Base-by-base conservation (phyloP, 352 stramenopile species). In the Ophiocytium majus region DNA sequence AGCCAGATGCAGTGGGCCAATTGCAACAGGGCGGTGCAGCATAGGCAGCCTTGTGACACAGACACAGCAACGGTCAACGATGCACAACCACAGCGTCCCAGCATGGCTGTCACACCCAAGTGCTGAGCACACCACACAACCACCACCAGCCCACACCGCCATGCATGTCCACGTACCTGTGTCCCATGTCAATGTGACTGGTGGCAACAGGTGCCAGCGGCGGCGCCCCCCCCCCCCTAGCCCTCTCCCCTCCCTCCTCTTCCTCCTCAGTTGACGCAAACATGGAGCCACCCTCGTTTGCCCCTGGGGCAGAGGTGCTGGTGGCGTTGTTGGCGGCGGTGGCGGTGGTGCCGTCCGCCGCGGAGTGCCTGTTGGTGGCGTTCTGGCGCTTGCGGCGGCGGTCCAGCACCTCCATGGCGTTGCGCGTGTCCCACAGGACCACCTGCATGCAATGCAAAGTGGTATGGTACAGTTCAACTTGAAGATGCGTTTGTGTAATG, bases 391-490 rank as follows among this genome's bases (percentile, higher is more conserved):
- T 88, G 35, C 84, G 57, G 23, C 82, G 80, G 64, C 81, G 82
- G 79, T 88, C 84, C 9, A 89, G 82, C 5, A 64, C 57, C 1
- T 64, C 71, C 75, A 97, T 92, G 0, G 92, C 90, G 33, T 95
- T 94, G 14, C 89, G 91, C 49, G 95, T 94, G 85, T 98, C 94
- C 95, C 95, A 98, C 10, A 98, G 90, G 35, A 97, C 86, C 28
- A 97, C 93, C 88, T 97, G 94, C 10, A n/a, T n/a, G n/a, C n/a
- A n/a, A n/a, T n/a, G n/a, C n/a, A n/a, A n/a, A n/a, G n/a, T n/a
- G n/a, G n/a, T n/a, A n/a, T n/a, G n/a, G n/a, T n/a, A n/a, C n/a
- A n/a, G n/a, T n/a, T n/a, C n/a, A n/a, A n/a, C n/a, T n/a, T n/a
- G n/a, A n/a, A n/a, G n/a, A n/a, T n/a, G n/a, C n/a, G n/a, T n/a